Base-by-base conservation (phyloP, 208 protist genomes). In the Herpetomonas samuelpessoai region DNA sequence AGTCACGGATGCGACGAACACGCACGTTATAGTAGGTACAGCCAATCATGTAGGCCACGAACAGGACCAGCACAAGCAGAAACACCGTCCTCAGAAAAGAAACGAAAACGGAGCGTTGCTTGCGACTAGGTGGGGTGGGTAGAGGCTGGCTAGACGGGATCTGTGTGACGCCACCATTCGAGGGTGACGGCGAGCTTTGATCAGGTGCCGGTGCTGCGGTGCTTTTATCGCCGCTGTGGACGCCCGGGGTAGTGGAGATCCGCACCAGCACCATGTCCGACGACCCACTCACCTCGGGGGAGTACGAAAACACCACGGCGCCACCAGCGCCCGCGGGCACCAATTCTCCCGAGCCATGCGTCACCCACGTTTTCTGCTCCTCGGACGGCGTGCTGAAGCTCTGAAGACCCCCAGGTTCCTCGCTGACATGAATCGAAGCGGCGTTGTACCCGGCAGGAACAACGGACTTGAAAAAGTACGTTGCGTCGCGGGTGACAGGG, bases 11-110 rank as follows among this genome's bases (percentile, higher is more conserved):
- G 19, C 76, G 78, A 12, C 68, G 68, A 2, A 76, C 39, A 35
- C 62, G 58, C 45, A 91, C 90, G 53, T 92, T 92, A 65, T 89
- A 79, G 22, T 68, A 68, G 9, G 77, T 68, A 22, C 71, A 62
- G 16, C 62, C 67, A 2, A 76, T 39, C 47, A 92, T 48, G 61
- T 86, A 95, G 14, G 64, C 19, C 1, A 70, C 21, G 53, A 75
- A 46, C 19, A 87, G 21, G 1, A 89, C 3, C n/a, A 83, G 16
- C 12, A 31, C 41, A 9, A 83, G 28, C 28, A 59, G 27, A n/a
- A 77, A 29, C 0, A 83, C 39, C 14, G 6, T 44, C 28, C 48
- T 29, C 57, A 58, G 48, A 44, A 68, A 45, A 1, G 7, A n/a
- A 25, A 22, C 39, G 45, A 30, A 51, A 57, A 64, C 35, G 45